A percentile compares a stretch with the other conserved stretches of the same genome.
Evolutionary conservation across 2,329 filamentous ascomycete genomes (phyloP).

Genomic region (Trichoderma lentiforme): DNA sequence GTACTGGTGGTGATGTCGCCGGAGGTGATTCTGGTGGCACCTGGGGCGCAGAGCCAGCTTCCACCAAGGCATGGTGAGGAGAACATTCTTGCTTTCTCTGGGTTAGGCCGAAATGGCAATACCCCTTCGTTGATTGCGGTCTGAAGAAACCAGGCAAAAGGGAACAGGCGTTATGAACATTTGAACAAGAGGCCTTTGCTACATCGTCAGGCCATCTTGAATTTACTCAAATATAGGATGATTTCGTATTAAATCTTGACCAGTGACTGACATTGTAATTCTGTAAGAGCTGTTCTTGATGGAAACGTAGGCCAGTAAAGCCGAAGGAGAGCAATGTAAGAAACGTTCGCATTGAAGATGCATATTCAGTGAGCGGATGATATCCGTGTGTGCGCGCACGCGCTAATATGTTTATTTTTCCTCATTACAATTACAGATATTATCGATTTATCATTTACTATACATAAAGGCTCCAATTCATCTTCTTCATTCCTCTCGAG

Average conservation of each 20-base stretch:
- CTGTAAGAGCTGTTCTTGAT: background rate
- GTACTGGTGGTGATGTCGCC: background rate
- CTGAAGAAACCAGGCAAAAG: background rate
- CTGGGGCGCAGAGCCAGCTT: slow-evolving; percentile 10
- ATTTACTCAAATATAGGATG: background rate
- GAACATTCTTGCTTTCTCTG: background rate
- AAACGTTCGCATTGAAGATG: background rate
- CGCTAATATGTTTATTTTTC: background rate
- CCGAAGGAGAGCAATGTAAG: background rate
- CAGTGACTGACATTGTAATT: background rate
- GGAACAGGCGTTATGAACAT: background rate
- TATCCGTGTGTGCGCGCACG: background rate
- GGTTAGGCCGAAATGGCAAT: background rate
- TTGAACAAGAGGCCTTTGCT: background rate
- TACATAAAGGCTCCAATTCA: background rate
- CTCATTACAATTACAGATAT: background rate
- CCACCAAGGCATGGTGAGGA: background rate
- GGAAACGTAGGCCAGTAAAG: background rate
- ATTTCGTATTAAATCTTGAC: background rate
- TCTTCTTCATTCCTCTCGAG: background rate
- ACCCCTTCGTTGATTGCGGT: background rate
- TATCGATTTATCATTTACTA: background rate
- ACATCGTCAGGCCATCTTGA: background rate
- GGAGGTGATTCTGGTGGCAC: background rate
- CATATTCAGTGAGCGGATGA: background rate